Percentiles rank a stretch among this genome's conserved stretches.
phyloP scores from a whole-genome alignment of 306 rosid genomes.

The Fragaria iinumae region DNA sequence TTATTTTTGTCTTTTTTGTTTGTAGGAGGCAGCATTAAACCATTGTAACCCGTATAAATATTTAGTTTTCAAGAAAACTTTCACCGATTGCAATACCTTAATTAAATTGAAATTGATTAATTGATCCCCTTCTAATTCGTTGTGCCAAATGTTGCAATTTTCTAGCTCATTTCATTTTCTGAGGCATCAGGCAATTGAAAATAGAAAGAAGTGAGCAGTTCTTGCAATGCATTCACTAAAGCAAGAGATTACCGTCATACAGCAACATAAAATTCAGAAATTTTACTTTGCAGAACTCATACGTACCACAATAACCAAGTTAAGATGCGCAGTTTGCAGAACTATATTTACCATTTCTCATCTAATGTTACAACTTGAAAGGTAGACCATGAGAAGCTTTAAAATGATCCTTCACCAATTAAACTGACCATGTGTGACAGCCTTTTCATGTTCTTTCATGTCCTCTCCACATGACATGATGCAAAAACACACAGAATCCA shows the following conservation, averaged over 20 bases:
- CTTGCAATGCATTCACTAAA: background rate
- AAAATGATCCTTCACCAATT: too few species aligned
- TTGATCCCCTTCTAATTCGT: background rate
- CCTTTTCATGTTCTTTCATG: conserved; percentile 16
- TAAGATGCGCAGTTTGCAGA: background rate
- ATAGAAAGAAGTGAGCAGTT: background rate
- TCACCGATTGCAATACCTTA: background rate
- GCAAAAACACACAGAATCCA: conserved; percentile 11
- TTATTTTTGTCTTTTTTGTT: background rate
- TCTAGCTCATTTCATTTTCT: background rate
- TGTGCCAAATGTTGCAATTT: background rate
- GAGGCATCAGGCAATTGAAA: background rate
- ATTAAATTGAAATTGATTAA: background rate
- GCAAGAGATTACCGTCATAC: background rate
- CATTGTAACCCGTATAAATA: background rate
- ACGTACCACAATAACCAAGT: background rate
- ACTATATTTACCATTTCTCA: background rate
- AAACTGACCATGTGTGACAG: conserved; percentile 43
- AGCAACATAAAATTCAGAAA: background rate
- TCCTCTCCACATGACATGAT: conserved; percentile 36
- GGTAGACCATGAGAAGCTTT: background rate
- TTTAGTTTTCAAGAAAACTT: background rate
- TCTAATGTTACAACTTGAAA: background rate
- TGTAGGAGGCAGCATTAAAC: background rate
- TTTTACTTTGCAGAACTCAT: background rate